Evolutionary conservation across 1,284 basidiomycete genomes (phyloP), one percentile per base, ranked within the genome.

Genomic region (Pseudozyma thailandica): DNA sequence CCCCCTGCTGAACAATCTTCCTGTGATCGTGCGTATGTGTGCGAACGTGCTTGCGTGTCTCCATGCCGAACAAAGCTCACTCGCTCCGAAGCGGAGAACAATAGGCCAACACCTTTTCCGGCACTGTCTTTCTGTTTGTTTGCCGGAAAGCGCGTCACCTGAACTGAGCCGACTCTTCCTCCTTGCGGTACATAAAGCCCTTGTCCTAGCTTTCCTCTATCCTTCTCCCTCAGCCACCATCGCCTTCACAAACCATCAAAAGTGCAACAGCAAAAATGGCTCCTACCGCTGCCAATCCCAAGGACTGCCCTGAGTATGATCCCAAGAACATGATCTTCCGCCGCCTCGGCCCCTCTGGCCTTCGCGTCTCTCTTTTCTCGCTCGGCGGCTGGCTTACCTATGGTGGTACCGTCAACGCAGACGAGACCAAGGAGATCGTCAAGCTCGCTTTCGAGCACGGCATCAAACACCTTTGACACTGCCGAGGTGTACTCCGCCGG

Each of bases 401-500:
- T 51, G 77, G 77, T 15, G 74, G 74, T 13, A 70, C 59, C 7
- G 72, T 74, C 41, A 52, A 68, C 53, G 43, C 44, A 38, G 62
- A 77, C 27, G 61, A 68, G 48, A 77, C 75, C 10, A 41, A 57
- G 20, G 30, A 77, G 48, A 68, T 76, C 45, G 47, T 78, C 31
- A 69, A 66, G 50, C 61, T 64, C 28, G 77, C 77, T 16, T 76
- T 71, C 16, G 70, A 80, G 57, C 37, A 62, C 43, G 89, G 90
- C 10, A 88, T 90, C 68, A 87, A n/a, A 90, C 78, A 87, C 89
- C 85, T 90, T 89, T 68, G 88, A 89, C 78, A 88, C 87, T 30
- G 88, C 88, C 31, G 89, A 90, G 77, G 86, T 81, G 1, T 93
- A 93, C 83, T 86, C 88, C 18, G 84, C 83, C n/a, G 91, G 91